phyloP scores from a whole-genome alignment of 1,139 yeast species.

The Candida gigantensis region DNA sequence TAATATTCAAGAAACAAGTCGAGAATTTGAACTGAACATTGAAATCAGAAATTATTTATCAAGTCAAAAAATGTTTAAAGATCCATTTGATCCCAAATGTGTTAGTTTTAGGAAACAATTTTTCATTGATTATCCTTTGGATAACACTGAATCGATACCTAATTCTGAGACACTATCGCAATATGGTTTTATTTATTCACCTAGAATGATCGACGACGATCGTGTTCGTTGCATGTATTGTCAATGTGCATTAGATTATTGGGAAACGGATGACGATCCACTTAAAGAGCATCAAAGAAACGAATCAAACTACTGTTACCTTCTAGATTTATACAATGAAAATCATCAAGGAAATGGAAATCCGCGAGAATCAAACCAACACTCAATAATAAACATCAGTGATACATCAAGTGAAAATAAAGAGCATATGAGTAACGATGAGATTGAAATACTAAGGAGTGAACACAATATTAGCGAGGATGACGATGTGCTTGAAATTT shows the following conservation, averaged over 20 bases:
- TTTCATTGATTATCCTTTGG: constrained; percentile 61
- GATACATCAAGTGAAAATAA: no score
- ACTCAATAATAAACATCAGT: not conserved
- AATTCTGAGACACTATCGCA: constrained; percentile 40
- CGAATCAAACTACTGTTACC: constrained; percentile 49
- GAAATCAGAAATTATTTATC: constrained; percentile 12
- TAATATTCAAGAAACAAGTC: constrained; percentile 18
- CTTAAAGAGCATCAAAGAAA: constrained; percentile 50
- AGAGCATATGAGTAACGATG: no score
- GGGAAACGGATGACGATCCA: constrained; percentile 74
- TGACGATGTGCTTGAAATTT: no score
- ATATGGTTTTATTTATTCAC: constrained; percentile 58
- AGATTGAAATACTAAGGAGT: no score
- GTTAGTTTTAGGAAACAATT: constrained; percentile 49
- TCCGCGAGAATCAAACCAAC: not conserved
- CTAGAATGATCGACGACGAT: constrained; percentile 53
- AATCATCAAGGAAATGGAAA: constrained; percentile 2
- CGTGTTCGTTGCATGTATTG: constrained; percentile 74
- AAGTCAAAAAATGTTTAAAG: constrained; percentile 21
- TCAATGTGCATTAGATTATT: constrained; percentile 64
- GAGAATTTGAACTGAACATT: constrained; percentile 11
- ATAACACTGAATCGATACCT: constrained; percentile 36
- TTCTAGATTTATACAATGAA: constrained; percentile 23
- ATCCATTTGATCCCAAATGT: constrained; percentile 32
- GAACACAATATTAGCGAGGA: no score